phyloP scores from a whole-genome alignment of 108 stramenopile species.

The Epithemia pelagica region DNA sequence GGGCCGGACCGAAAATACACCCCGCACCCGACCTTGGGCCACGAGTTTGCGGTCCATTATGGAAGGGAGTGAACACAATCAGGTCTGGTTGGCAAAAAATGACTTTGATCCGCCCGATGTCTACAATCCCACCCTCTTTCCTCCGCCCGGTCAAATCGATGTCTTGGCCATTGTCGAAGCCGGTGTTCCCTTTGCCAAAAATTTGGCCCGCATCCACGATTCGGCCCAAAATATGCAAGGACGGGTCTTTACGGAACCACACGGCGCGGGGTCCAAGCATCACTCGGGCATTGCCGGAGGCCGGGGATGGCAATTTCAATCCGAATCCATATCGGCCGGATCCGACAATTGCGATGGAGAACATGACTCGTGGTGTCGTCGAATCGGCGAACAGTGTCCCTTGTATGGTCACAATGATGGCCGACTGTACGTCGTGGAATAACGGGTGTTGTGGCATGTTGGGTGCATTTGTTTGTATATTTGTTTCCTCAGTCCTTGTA shows the following conservation, averaged over 20 bases:
- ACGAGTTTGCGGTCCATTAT: conserved; percentile 49
- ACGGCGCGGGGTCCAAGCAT: neutral
- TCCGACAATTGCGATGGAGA: conserved; percentile 9
- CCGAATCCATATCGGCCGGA: conserved; percentile 4
- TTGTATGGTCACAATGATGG: conserved; percentile 2
- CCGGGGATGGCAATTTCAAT: neutral
- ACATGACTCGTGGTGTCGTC: neutral
- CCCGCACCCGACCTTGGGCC: conserved; percentile 44
- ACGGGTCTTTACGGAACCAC: neutral
- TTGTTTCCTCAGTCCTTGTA: too few relatives aligned
- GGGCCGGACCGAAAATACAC: conserved; percentile 57
- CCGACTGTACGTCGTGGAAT: neutral
- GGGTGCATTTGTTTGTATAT: too few relatives aligned
- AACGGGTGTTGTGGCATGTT: too few relatives aligned
- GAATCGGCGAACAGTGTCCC: neutral
- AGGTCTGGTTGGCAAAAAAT: conserved; percentile 2
- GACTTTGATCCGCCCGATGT: conserved; percentile 51
- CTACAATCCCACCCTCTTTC: conserved; percentile 32
- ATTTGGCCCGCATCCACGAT: conserved; percentile 5
- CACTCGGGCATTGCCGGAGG: neutral
- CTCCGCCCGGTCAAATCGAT: conserved; percentile 58
- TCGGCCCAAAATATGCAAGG: conserved; percentile 1
- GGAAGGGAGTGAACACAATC: neutral
- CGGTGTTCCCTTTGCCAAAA: conserved; percentile 11
- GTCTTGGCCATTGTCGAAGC: conserved; percentile 51